Base-by-base conservation (phyloP, 208 protist species). In the Crithidia mellificae region DNA sequence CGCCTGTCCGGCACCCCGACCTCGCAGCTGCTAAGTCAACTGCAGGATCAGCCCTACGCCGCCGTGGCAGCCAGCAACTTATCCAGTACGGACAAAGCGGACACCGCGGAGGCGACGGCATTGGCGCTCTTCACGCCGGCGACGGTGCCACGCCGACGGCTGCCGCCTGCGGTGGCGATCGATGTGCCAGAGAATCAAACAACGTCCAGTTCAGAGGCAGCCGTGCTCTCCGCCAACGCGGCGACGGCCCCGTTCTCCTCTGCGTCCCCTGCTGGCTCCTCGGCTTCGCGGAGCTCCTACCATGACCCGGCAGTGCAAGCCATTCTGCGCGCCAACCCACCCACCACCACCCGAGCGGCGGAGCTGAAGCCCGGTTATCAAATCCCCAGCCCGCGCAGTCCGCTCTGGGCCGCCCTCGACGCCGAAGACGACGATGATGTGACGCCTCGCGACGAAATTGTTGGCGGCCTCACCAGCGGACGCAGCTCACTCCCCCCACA, bases 311-410 rank as follows among this genome's bases (percentile, higher is more conserved):
- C 76, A 0, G 76, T 85, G 64, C 67, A 63, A 6, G 76, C 80
- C 2, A 81, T 85, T 20, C 36, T 79, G 50, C 61, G 57, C 25
- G 61, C 68, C 27, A 78, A 87, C 27, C 86, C 86, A 12, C 73
- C 82, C 47, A 92, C 83, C n/a, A 75, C 76, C 17, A 87, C 86
- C n/a, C 86, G 86, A 11, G 59, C 62, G 0, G 63, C 81, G 27
- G 55, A 78, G 25, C 52, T 80, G 20, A 68, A 74, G 68, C 70
- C 69, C 4, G 83, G 87, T 12, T 85, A 78, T 63, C 66, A 50
- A 6, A 17, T 75, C 14, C 87, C 87, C 17, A 92, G 87, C 38
- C 83, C 87, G 3, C 55, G 70, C 36, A 85, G 80, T 22, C 87
- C 87, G 14, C 80, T 92, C 8, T 92, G 87, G 87, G 24, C 74